Conservation (phyloP, 106 monocot genomes). For the Chionographis japonica region DNA sequence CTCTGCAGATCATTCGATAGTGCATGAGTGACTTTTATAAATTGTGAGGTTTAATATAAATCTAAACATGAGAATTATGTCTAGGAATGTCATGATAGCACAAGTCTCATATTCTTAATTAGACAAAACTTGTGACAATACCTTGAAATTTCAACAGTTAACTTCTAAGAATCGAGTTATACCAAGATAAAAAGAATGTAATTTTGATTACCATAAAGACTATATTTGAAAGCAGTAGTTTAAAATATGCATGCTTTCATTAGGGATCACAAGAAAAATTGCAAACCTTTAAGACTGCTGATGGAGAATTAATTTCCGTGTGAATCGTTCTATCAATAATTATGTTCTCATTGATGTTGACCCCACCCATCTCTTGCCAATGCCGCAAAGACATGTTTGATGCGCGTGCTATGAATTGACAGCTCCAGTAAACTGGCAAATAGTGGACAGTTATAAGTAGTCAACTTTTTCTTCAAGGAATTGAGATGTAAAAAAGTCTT, state of each 20-base stretch:
- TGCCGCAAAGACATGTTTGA: conserved; percentile 89
- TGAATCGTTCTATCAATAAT: conserved; percentile 91
- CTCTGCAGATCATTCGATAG: conserved; percentile 55
- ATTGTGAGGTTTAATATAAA: background rate
- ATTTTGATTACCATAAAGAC: background rate
- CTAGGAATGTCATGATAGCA: background rate
- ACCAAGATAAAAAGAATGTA: background rate
- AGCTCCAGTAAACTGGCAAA: conserved; percentile 80
- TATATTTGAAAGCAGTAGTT: background rate
- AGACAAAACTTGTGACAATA: too few species aligned
- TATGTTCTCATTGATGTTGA: conserved; percentile 76
- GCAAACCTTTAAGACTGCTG: conserved; percentile 84
- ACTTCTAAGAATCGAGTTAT: too few species aligned
- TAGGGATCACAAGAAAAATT: background rate
- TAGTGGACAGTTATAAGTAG: background rate
- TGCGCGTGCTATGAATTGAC: conserved; percentile 92
- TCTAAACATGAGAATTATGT: background rate
- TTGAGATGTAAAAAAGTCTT: too few species aligned
- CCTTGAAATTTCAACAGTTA: too few species aligned
- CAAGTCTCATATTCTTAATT: too few species aligned
- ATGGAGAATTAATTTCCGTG: conserved; percentile 66
- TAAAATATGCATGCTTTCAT: background rate
- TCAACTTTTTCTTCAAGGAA: too few species aligned
- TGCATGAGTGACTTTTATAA: background rate
- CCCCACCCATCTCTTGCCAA: conserved; percentile 98